Evolutionary conservation across 148 eudicot genomes (phyloP).

Genomic region (Cornus kousa): DNA sequence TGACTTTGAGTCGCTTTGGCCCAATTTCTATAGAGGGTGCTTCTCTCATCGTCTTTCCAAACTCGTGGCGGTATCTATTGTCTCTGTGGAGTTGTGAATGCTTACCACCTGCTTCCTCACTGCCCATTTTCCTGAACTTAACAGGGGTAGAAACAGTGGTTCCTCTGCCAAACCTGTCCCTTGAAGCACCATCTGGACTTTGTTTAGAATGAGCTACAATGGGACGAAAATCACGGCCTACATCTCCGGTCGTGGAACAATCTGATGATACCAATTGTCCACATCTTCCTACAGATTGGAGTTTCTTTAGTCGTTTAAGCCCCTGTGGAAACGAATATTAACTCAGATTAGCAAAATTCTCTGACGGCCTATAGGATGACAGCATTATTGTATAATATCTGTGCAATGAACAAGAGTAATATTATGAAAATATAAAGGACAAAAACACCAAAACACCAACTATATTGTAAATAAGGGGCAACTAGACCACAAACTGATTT

Average conservation of each 20-base stretch:
- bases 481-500: not conserved
- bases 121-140: conserved; percentile 34
- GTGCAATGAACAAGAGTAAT: too few species aligned
- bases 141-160: conserved; percentile 38
- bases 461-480: not conserved
- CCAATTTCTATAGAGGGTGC: conserved; percentile 41
- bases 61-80: conserved; percentile 24
- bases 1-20: conserved; percentile 61
- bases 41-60: conserved; percentile 30
- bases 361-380: not conserved
- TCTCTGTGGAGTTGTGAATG: not conserved
- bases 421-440: not conserved
- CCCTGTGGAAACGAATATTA: conserved; percentile 39
- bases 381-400: not conserved
- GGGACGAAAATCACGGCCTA: conserved; percentile 4
- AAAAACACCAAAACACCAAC: not conserved
- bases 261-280: conserved; percentile 21
- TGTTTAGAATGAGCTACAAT: conserved; percentile 19
- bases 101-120: conserved; percentile 24
- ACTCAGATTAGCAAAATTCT: not conserved
- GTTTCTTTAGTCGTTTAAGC: conserved; percentile 49
- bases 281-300: conserved; percentile 25
- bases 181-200: conserved; percentile 13
- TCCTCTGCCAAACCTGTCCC: conserved; percentile 28
- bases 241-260: conserved; percentile 11